These are phyloP conservation scores for Centaurea solstitialis DNA, from an alignment of 129 eudicot species.

Conservation along the genomic window DNA sequence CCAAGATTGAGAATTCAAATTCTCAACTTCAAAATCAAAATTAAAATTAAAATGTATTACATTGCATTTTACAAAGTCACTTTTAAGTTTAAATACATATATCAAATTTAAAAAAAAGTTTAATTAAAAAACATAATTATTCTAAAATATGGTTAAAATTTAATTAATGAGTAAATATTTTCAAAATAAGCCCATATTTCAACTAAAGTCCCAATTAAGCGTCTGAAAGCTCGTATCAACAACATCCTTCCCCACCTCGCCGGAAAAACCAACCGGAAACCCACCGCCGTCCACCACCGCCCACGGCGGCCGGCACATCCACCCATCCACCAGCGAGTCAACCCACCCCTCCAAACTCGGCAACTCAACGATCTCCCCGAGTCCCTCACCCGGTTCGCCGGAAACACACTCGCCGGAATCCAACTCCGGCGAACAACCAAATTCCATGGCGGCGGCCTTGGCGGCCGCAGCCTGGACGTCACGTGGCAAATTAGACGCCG, in stretches of 20 bases:
- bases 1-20: neutral
- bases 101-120: too few relatives aligned
- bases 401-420: constrained; percentile 4
- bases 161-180: neutral
- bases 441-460: constrained; percentile 74
- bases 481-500: constrained; percentile 60
- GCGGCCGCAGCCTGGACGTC: constrained; percentile 89
- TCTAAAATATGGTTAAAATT: too few relatives aligned
- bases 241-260: constrained; percentile 24
- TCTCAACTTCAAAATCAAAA: neutral
- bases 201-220: neutral
- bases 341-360: constrained; percentile 63
- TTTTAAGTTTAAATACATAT: too few relatives aligned
- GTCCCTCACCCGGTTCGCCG: constrained; percentile 40
- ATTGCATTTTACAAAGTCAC: neutral
- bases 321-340: constrained; percentile 64
- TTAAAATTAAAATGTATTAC: neutral
- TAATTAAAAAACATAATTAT: neutral
- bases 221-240: constrained; percentile 10
- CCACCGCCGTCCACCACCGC: constrained; percentile 39
- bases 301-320: constrained; percentile 61
- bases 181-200: neutral
- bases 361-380: constrained; percentile 68
- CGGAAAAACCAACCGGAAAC: constrained; percentile 35
- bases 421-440: constrained; percentile 13